Evolutionary conservation across 441 rosid species (phyloP), one percentile per base, ranked within the genome.

Genomic region (Aquilaria agallochum): DNA sequence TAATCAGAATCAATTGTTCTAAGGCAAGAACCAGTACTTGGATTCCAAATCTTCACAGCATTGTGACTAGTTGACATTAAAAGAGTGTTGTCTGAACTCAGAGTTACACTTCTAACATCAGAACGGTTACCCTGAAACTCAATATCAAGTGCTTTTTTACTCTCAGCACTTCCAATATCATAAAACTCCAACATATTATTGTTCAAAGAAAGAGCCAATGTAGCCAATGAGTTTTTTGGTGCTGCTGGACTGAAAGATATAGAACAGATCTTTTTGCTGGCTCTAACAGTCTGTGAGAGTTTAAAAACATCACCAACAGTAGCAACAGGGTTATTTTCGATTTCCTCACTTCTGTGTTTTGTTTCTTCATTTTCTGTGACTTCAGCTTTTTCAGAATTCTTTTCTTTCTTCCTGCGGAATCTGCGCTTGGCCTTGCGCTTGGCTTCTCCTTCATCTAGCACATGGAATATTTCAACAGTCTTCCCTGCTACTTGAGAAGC

Each of bases 11-110:
- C 96, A 72, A 95, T 78, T 31, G 96, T 95, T 54, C 92, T 78
- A 74, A 95, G 89, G 73, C 99, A 95, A 64, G 94, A 83, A 68
- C 99, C 96, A 12, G 96, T 87, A 67, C 92, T 91, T 67, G 99
- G 96, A 80, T 89, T 95, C 99, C 99, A 95, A 69, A 95, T 73
- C 73, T 91, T 95, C 15, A 89, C 88, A 50, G 96, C 84, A 74
- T 83, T 84, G 83, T 95, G 96, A 77, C 99, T 89, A 10, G 97
- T 95, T 75, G 99, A 92, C 96, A 95, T 80, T 76, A 95, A 77
- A 69, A 91, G 85, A 46, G 80, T 80, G 78, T 83, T 95, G 73
- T 95, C 97, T 60, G 89, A 78, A 76, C 94, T 91, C 69, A 95
- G 92, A 50, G 96, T 78, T 60, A 91, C 80, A 63, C 99, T 95